Percentiles rank a stretch among this genome's conserved stretches.
Conservation (phyloP, 2,329 filamentous ascomycete genomes). For the Sporothrix protearum region DNA sequence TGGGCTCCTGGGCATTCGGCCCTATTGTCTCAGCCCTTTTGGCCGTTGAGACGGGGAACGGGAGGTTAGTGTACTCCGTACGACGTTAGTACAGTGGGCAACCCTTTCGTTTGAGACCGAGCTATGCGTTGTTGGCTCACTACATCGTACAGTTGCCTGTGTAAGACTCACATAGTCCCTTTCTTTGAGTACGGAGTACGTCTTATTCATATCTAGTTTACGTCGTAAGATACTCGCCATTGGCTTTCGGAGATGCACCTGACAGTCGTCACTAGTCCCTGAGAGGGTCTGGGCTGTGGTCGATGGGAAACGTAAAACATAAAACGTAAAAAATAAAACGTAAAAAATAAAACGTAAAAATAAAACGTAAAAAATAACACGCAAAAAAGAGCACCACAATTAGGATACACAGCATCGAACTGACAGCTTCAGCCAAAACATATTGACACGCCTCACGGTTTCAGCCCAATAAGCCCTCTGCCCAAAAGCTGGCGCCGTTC, state of each 20-base stretch:
- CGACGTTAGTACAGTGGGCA: too few relatives aligned
- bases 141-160: not conserved
- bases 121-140: not conserved
- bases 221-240: too few relatives aligned
- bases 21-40: slow-evolving; percentile 1
- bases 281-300: not conserved
- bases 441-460: not conserved
- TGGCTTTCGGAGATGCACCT: not conserved
- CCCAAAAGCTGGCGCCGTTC: not conserved
- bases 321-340: not conserved
- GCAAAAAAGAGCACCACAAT: too few relatives aligned
- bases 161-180: not conserved
- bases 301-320: not conserved
- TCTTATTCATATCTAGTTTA: too few relatives aligned
- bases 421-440: not conserved
- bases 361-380: not conserved
- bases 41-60: not conserved
- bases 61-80: too few relatives aligned
- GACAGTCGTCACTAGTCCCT: not conserved
- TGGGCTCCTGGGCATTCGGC: not conserved
- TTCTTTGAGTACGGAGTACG: not conserved
- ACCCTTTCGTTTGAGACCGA: too few relatives aligned
- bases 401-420: not conserved
- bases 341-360: not conserved
- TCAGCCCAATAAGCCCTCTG: not conserved